Conservation (phyloP, 2,329 filamentous ascomycete species). For the Chaetomium sp. region DNA sequence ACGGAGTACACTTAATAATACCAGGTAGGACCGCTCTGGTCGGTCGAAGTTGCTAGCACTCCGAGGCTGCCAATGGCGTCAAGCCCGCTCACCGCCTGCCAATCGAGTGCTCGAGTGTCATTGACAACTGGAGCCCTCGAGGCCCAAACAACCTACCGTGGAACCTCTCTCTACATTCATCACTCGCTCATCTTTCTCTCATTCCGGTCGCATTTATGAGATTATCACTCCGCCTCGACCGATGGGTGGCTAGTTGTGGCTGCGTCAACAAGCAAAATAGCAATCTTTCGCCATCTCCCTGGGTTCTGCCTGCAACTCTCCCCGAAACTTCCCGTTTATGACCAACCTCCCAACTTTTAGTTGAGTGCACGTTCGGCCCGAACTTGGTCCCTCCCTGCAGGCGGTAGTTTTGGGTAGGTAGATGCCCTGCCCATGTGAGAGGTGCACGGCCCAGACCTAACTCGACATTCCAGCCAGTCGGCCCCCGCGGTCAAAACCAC, state of each 20-base stretch:
- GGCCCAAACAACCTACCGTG: neutral
- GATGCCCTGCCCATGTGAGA: neutral
- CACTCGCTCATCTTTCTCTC: neutral
- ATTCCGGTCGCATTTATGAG: neutral
- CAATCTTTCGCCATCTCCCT: neutral
- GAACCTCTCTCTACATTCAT: neutral
- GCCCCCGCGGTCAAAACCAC: conserved; percentile 10
- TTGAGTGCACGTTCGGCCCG: neutral
- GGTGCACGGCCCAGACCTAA: conserved; percentile 11
- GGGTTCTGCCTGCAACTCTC: neutral
- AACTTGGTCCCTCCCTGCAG: neutral
- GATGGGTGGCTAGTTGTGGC: neutral
- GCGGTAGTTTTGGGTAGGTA: neutral
- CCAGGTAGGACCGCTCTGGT: neutral
- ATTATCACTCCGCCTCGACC: neutral
- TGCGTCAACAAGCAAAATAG: neutral
- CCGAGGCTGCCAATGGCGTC: neutral
- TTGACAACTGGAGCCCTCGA: neutral
- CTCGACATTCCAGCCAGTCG: conserved; percentile 9
- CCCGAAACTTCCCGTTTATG: conserved; percentile 4
- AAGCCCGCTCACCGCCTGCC: neutral
- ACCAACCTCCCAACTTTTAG: neutral
- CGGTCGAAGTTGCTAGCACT: neutral
- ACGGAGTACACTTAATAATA: neutral
- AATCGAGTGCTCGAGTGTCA: neutral